Base-by-base conservation (phyloP, 257 asterid genomes). In the Paraleonurus japonicus region DNA sequence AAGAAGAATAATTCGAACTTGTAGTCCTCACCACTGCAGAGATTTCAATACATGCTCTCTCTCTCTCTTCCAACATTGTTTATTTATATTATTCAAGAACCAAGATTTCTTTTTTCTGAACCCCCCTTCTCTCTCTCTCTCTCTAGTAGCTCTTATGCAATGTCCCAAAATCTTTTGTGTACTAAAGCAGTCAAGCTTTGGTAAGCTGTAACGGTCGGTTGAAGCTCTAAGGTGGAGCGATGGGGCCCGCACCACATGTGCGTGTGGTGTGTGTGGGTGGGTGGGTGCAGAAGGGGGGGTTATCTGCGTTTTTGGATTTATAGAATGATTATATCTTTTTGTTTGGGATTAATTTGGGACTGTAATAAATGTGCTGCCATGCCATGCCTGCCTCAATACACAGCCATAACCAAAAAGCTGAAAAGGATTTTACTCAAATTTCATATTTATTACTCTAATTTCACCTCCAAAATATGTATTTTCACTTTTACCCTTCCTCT, bases 201-300 rank as follows among this genome's bases (percentile, higher is more conserved):
- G 84, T 84, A 85, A 83, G 89, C 81, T 73, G 92, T 84, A 85
- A 85, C 95, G 88, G 95, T 86, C 86, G 90, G 92, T 82, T 84
- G 78, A 67, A 78, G 82, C 68, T 57, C 75, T 13, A 83, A 76
- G 81, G 73, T 72, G 76, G 74, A 57, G 79, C 3, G 61, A 59
- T 20, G 45, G 90, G 89, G 84, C 53, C 89, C 88, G 70, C 85
- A 73, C 79, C 72, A 60, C n/a, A n/a, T 37, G 65, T 67, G 70
- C 1, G 79, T 71, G 69, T 61, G 74, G 66, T 4, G 79, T 70
- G 68, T 71, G n/a, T n/a, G 67, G 57, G 67, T 53, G 23, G 71
- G 67, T 77, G 77, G 71, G n/a, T n/a, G n/a, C n/a, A n/a, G n/a
- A n/a, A n/a, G 60, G 15, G 47, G n/a, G 50, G 0, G 4, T 80